Base-by-base conservation (phyloP, 768 basidiomycete genomes). In the Tylopilus plumbeoviolaceoides region DNA sequence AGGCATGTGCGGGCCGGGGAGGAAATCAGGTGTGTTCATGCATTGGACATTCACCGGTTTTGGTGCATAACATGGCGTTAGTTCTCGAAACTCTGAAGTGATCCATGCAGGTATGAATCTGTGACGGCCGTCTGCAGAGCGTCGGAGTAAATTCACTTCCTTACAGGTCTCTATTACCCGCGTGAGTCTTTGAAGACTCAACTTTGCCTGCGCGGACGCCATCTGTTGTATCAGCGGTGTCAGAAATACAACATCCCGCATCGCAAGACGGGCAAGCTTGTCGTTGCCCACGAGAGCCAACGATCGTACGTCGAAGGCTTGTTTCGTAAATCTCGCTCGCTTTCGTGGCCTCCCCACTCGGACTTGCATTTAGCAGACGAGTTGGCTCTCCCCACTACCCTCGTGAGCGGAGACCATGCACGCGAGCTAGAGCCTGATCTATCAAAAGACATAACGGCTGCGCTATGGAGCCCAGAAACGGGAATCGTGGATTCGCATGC, bases 61-160 rank as follows among this genome's bases (percentile, higher is more conserved):
- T 21, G 11, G 23, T 30, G 45, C 44, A 45, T 47, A 18, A 42
- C 21, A 18, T 46, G 12, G 14, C 9, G 14, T 21, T 49, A 94
- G 93, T 67, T 93, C 91, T 38, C 82, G 95, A 15, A 97, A 95
- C 67, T 95, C 93, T 0, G 95, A 97, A 64, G 95, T 98, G 21
- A 88, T 98, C 25, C 95, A 98, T 72, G 86, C 90, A 55, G 93
- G 89, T 84, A 63, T 40, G 65, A 21, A 20, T 4, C 33, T 28
- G 12, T 8, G 38, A 28, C 9, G 27, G 23, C 23, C 23, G 23
- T 8, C 30, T 25, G 11, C 30, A 7, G 30, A 30, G 30, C 27
- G 12, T 47, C 17, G 20, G 7, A 10, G n/a, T 36, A 59, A 5
- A 44, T 52, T 35, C 42, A 14, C 25, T 47, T 17, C 11, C 31